Conservation (phyloP, 495 filamentous ascomycete species). For the Podospora tetraspora region DNA sequence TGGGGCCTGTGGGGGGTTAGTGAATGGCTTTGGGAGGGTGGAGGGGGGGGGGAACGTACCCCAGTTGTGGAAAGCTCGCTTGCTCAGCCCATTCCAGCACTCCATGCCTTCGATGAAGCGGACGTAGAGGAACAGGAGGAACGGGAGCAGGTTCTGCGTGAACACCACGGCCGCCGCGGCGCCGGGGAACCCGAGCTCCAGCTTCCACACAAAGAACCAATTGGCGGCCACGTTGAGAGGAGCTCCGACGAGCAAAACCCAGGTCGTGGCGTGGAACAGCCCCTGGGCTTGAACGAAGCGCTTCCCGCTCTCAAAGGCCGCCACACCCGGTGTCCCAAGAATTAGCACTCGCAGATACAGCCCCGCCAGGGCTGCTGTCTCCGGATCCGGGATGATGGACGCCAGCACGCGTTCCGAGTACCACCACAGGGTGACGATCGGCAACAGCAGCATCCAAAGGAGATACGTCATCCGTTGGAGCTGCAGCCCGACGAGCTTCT, state of each 20-base stretch:
- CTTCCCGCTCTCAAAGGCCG: conserved; percentile 64
- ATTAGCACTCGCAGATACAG: conserved; percentile 62
- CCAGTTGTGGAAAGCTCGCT: conserved; percentile 71
- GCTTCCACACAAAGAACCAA: conserved; percentile 64
- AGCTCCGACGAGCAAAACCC: conserved; percentile 59
- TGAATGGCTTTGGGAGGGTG: neutral
- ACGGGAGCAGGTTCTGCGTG: conserved; percentile 73
- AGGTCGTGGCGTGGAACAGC: conserved; percentile 61
- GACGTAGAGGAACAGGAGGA: conserved; percentile 70
- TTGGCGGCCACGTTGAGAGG: conserved; percentile 63
- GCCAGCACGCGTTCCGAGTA: conserved; percentile 51
- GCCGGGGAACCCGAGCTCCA: conserved; percentile 74
- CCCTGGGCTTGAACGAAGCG: conserved; percentile 70
- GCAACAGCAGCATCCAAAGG: conserved; percentile 56
- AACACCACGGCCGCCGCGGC: conserved; percentile 80
- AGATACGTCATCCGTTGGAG: conserved; percentile 66
- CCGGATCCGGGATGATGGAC: conserved; percentile 54
- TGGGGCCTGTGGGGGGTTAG: conserved; percentile 38
- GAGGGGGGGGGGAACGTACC: conserved; percentile 25
- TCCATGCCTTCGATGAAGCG: conserved; percentile 68
- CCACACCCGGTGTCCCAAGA: conserved; percentile 62
- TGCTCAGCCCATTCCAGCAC: conserved; percentile 81
- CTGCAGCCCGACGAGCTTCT: conserved; percentile 63
- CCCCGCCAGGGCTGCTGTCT: conserved; percentile 58
- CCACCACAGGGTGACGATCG: conserved; percentile 57